Evolutionary conservation across 163 green algal species (phyloP).

Genomic region (Scenedesmus sp.): DNA sequence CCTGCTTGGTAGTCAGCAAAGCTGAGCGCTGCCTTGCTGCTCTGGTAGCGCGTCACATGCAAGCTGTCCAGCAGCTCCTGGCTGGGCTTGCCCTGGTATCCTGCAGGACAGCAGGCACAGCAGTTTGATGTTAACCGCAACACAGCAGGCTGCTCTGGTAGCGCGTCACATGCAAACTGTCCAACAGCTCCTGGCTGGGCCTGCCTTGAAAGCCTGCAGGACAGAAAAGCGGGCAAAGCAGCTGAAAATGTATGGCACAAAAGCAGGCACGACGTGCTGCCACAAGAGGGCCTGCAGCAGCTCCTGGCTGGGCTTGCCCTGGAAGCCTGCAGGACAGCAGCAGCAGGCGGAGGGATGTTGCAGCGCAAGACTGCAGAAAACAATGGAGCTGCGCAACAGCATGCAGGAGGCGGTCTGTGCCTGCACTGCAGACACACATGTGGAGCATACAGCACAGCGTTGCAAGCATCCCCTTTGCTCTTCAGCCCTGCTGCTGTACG

Average conservation of each 20-base stretch:
- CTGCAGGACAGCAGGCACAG: background rate
- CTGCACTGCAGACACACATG: no score
- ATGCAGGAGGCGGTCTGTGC: no score
- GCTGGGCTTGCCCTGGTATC: background rate
- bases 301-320: background rate
- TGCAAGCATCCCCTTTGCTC: no score
- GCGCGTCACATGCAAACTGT: background rate
- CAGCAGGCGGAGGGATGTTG: no score
- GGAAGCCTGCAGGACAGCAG: background rate
- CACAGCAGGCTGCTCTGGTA: conserved; percentile 17
- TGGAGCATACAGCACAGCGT: no score
- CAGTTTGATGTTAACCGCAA: no score
- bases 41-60: conserved; percentile 28
- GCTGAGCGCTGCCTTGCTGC: background rate
- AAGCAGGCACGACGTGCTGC: background rate
- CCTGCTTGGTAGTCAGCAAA: conserved; percentile 11
- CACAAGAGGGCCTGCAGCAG: background rate
- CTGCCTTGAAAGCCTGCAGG: background rate
- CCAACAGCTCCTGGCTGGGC: background rate
- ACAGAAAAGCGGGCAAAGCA: background rate
- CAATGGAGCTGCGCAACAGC: no score
- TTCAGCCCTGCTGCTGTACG: no score
- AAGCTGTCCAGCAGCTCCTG: background rate
- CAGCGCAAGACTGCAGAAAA: no score
- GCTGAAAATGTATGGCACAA: no score